These are phyloP conservation scores for Sistotremastrum suecicum DNA, from an alignment of 768 basidiomycete species.

Conservation along the genomic window DNA sequence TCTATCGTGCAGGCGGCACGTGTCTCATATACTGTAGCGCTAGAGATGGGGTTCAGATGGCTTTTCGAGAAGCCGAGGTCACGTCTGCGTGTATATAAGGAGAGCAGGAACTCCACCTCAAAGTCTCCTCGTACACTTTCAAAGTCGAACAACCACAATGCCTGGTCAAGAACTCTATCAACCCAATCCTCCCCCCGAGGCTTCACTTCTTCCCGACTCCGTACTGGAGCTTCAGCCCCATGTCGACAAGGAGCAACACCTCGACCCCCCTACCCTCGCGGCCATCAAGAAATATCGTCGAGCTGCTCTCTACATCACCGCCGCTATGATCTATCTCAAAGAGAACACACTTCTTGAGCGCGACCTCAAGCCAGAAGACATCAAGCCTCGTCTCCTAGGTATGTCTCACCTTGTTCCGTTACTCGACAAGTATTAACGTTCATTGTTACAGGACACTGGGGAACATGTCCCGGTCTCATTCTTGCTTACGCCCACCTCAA, in stretches of 20 bases:
- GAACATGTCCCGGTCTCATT: slow-evolving; percentile 66
- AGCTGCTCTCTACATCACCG: slow-evolving; percentile 57
- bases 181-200: slow-evolving; percentile 56
- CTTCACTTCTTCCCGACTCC: slow-evolving; percentile 49
- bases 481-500: slow-evolving; percentile 61
- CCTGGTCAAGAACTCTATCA: slow-evolving; percentile 42
- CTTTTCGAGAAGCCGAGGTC: too few species aligned
- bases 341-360: slow-evolving; percentile 55
- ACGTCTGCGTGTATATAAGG: too few species aligned
- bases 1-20: too few species aligned
- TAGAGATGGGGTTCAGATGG: too few species aligned
- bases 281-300: slow-evolving; percentile 39
- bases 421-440: too few species aligned
- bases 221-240: slow-evolving; percentile 35
- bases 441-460: slow-evolving; percentile 49
- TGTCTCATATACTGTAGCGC: too few species aligned
- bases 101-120: not conserved
- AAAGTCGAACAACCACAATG: slow-evolving; percentile 22
- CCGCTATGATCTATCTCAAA: slow-evolving; percentile 78
- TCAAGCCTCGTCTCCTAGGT: slow-evolving; percentile 60
- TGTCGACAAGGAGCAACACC: slow-evolving; percentile 30
- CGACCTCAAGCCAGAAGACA: slow-evolving; percentile 44
- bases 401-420: too few species aligned
- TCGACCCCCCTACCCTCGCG: slow-evolving; percentile 36
- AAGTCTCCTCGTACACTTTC: not conserved